Conservation (phyloP, 805 yeast species). For the Clavispora santaluciae region DNA sequence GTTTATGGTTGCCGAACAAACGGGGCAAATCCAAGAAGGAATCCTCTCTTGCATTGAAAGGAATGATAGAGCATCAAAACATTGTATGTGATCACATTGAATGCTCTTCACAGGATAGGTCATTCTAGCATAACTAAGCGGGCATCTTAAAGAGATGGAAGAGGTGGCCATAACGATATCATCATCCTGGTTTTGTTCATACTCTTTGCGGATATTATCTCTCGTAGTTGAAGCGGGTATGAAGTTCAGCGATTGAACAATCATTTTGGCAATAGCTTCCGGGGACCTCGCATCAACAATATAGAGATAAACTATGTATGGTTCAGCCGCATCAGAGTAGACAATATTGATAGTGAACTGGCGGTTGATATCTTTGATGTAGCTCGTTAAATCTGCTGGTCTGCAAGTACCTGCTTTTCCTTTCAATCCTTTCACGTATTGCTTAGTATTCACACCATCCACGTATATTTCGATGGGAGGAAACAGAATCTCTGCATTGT, state of each 20-base stretch:
- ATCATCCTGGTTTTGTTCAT: slow-evolving; percentile 52
- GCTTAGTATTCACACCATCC: slow-evolving; percentile 47
- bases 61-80: slow-evolving; percentile 79
- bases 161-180: slow-evolving; percentile 66
- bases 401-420: slow-evolving; percentile 71
- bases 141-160: slow-evolving; percentile 68
- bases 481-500: slow-evolving; percentile 44
- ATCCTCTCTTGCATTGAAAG: slow-evolving; percentile 71
- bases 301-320: slow-evolving; percentile 51
- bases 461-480: slow-evolving; percentile 73
- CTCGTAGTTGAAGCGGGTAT: slow-evolving; percentile 50
- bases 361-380: slow-evolving; percentile 23
- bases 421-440: slow-evolving; percentile 58
- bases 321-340: slow-evolving; percentile 53
- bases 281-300: slow-evolving; percentile 43
- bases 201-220: slow-evolving; percentile 35
- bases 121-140: slow-evolving; percentile 69
- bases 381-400: slow-evolving; percentile 73
- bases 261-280: slow-evolving; percentile 17
- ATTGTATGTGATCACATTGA: slow-evolving; percentile 75
- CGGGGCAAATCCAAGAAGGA: slow-evolving; percentile 86
- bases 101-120: slow-evolving; percentile 65
- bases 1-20: slow-evolving; percentile 55
- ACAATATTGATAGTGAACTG: slow-evolving; percentile 41
- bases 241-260: slow-evolving; percentile 37